Base-by-base conservation (phyloP, 2,329 filamentous ascomycete species). In the Penicillium decumbens region DNA sequence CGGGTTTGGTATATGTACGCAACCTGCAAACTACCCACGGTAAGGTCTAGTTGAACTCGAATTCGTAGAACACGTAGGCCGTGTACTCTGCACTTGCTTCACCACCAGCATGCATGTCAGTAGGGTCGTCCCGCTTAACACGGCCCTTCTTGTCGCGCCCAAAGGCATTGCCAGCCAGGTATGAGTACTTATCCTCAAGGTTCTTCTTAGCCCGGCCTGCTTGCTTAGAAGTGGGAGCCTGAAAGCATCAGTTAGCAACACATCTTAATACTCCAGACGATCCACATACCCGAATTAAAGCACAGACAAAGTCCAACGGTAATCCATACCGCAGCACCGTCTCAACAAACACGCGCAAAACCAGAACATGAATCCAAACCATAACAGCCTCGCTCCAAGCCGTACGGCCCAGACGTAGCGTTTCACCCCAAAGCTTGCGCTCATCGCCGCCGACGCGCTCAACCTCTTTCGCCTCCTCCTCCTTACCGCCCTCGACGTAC, bases 351-450 rank as follows among this genome's bases (percentile, higher is more conserved):
- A 97, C 91, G 46, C 93, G 80, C 63, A 98, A 74, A 6, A 91
- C 88, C 64, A 97, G 77, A 25, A 95, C 87, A 67, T 98, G 93
- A 43, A 95, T 81, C 89, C 91, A 95, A 46, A 92, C 86, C 89
- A 95, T 95, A 58, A 95, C 89, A 55, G 86, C 86, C 74, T 98
- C 93, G 66, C 89, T 92, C 83, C 93, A 98, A 13, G 89, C 90
- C n/a, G 89, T 95, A 55, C 91, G 80, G 12, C 86, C 89, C 62
- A 96, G 79, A 57, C 90, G 81, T 65, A 98, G 72, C 3, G 91
- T 90, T 74, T 98, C 92, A 9, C 89, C 90, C 83, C 90, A 95
- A 2, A 95, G 79, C 74, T 93, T 95, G 71, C 87, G 82, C 75
- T 95, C 91, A 67, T 97, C 90, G 58, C 83, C 85, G 50, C 82